Evolutionary conservation across 1,139 yeast species (phyloP).

Genomic region (Candida tropicalis): DNA sequence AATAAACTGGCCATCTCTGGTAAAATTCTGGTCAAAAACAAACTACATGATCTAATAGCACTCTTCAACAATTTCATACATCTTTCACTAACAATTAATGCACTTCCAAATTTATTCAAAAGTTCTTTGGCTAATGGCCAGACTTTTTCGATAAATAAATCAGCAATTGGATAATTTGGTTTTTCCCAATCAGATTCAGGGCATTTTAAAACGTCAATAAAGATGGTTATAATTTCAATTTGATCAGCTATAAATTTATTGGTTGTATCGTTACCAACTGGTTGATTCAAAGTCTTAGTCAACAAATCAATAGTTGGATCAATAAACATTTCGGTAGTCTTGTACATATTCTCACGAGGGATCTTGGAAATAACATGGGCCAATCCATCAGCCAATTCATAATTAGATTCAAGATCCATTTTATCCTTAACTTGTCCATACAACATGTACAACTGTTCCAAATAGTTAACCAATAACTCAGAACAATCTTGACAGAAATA

Average conservation of each 20-base stretch:
- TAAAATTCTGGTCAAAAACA: conserved; percentile 64
- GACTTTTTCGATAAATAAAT: conserved; percentile 52
- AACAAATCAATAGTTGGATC: conserved; percentile 64
- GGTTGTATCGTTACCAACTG: conserved; percentile 7
- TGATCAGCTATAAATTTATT: conserved; percentile 67
- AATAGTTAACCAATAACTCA: conserved; percentile 59
- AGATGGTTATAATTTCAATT: conserved; percentile 73
- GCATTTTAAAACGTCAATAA: conserved; percentile 59
- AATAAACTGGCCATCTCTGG: conserved; percentile 64
- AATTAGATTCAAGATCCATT: conserved; percentile 69
- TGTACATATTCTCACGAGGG: conserved; percentile 35
- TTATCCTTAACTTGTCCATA: conserved; percentile 62
- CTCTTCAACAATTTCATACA: conserved; percentile 67
- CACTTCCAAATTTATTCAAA: conserved; percentile 55
- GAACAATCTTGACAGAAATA: conserved; percentile 94
- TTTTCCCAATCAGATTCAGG: conserved; percentile 34
- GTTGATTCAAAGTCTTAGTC: conserved; percentile 24
- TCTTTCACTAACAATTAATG: conserved; percentile 70
- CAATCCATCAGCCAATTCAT: conserved; percentile 87
- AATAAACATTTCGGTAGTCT: conserved; percentile 56
- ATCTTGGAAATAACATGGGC: conserved; percentile 77
- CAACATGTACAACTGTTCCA: conserved; percentile 77
- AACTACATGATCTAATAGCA: conserved; percentile 66
- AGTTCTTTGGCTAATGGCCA: conserved; percentile 61
- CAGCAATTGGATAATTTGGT: conserved; percentile 56